Conservation (phyloP, 345 rosid species). For the Aquilaria yunnanensis region DNA sequence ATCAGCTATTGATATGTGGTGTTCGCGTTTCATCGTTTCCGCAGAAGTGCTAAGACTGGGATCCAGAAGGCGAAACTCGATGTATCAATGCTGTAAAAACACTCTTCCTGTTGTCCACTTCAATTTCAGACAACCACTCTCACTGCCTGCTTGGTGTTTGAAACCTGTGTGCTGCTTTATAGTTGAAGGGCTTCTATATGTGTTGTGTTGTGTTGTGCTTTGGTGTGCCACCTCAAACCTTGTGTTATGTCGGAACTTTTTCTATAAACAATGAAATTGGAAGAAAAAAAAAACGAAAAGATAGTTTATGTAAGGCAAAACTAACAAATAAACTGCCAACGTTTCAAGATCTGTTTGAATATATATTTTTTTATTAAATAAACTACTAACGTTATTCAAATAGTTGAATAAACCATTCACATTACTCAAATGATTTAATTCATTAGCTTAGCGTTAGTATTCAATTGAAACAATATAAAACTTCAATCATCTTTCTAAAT, state of each 20-base stretch:
- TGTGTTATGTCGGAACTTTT: background rate
- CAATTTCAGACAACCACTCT: background rate
- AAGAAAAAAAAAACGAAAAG: too few relatives aligned
- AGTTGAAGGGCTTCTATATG: background rate
- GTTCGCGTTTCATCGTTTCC: background rate
- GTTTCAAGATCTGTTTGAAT: background rate
- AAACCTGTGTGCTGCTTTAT: background rate
- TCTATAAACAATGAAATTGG: too few relatives aligned
- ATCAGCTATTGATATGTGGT: constrained; percentile 3
- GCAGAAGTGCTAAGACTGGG: constrained; percentile 2
- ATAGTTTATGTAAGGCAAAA: too few relatives aligned
- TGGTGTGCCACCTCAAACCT: background rate
- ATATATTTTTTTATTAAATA: background rate
- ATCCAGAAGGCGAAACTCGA: constrained; percentile 8
- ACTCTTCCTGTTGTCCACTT: constrained; percentile 1
- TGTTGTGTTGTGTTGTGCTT: background rate
- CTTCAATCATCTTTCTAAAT: too few relatives aligned
- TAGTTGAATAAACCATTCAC: too few relatives aligned
- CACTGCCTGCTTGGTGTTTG: constrained; percentile 6
- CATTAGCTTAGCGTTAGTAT: too few relatives aligned
- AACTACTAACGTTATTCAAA: too few relatives aligned
- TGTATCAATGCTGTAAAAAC: background rate
- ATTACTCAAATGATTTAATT: too few relatives aligned
- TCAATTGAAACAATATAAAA: too few relatives aligned
- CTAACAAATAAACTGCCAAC: background rate